Evolutionary conservation across 805 yeast genomes (phyloP).

Genomic region (Candida railenensis): DNA sequence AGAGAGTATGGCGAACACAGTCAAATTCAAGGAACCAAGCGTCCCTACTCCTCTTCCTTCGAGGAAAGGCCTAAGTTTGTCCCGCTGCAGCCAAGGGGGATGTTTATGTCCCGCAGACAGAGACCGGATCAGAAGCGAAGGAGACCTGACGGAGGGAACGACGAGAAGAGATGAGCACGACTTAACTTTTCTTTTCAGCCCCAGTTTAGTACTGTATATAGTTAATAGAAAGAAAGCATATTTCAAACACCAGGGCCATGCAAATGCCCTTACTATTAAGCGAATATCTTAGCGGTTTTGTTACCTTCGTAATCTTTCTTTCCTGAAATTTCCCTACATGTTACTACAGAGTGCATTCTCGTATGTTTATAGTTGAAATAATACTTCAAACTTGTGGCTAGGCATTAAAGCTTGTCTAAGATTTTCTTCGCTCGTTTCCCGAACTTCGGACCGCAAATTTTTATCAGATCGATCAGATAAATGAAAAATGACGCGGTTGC

Average conservation of each 20-base stretch:
- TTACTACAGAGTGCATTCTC: too few relatives aligned
- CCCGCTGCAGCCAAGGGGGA: slow-evolving; percentile 6
- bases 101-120: slow-evolving; percentile 10
- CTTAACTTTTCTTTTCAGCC: too few relatives aligned
- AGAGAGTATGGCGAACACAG: too few relatives aligned
- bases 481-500: neutral
- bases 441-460: neutral
- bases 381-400: too few relatives aligned
- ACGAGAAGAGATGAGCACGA: neutral
- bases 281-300: too few relatives aligned
- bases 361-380: too few relatives aligned
- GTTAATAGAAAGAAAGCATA: neutral
- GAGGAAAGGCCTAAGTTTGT: neutral
- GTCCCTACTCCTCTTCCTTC: neutral
- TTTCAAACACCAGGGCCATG: neutral
- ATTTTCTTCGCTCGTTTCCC: neutral
- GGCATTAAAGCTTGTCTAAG: too few relatives aligned
- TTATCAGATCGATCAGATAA: slow-evolving; percentile 11
- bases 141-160: too few relatives aligned
- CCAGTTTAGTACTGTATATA: neutral
- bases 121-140: neutral
- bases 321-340: too few relatives aligned
- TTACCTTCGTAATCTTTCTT: too few relatives aligned
- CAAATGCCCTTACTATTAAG: too few relatives aligned
- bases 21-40: too few relatives aligned